Conservation (phyloP, 2,329 filamentous ascomycete genomes). For the Talaromyces sp. region DNA sequence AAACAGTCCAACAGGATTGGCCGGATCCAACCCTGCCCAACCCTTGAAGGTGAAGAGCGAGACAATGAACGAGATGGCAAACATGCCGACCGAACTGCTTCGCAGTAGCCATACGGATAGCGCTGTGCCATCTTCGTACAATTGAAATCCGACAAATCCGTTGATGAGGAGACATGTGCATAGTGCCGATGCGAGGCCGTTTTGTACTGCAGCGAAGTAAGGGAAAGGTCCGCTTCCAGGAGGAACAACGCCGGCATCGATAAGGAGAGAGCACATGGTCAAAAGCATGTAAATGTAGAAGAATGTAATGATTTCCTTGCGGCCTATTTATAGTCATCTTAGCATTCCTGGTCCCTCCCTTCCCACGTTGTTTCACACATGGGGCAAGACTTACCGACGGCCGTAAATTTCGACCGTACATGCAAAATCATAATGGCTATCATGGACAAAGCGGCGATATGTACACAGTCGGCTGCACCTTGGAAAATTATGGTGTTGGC, state of each 20-base stretch:
- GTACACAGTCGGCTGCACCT: conserved; percentile 82
- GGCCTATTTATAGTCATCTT: conserved; percentile 38
- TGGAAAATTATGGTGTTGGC: conserved; percentile 99
- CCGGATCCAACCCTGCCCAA: conserved; percentile 79
- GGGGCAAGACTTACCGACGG: conserved; percentile 65
- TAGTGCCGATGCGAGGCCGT: conserved; percentile 76
- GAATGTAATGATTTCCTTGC: conserved; percentile 75
- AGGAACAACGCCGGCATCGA: conserved; percentile 89
- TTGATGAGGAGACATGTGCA: conserved; percentile 91
- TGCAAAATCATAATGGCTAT: conserved; percentile 96
- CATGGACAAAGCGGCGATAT: conserved; percentile 87
- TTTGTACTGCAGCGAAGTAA: conserved; percentile 86
- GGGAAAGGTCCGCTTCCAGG: conserved; percentile 74
- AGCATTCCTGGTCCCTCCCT: conserved; percentile 5
- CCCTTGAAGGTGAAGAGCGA: conserved; percentile 88
- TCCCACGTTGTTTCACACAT: conserved; percentile 5
- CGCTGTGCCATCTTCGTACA: conserved; percentile 94
- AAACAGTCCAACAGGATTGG: conserved; percentile 83
- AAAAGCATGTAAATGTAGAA: conserved; percentile 96
- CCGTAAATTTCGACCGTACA: conserved; percentile 94
- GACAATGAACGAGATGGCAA: conserved; percentile 79
- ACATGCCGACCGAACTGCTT: conserved; percentile 71
- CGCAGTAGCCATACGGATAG: conserved; percentile 91
- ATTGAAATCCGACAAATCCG: conserved; percentile 95
- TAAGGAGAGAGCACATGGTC: conserved; percentile 78